Percentiles rank a stretch among this genome's conserved stretches.
These are phyloP conservation scores for Raffaelea ambrosiae DNA, from an alignment of 2,329 filamentous ascomycete species.

Conservation along the genomic window DNA sequence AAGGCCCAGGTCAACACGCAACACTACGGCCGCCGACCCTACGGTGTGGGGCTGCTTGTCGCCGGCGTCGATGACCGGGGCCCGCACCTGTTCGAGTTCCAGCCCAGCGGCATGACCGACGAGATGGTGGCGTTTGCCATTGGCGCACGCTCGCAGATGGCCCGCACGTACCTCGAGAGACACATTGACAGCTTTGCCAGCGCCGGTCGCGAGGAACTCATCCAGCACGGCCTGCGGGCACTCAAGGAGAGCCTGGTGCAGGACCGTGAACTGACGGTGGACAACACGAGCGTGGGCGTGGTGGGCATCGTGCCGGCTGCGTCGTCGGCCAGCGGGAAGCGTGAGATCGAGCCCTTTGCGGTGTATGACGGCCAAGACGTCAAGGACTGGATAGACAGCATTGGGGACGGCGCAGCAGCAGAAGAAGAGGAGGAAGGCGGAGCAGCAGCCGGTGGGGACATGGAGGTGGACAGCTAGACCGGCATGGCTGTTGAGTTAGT, in stretches of 20 bases:
- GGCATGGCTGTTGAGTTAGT: too few relatives aligned
- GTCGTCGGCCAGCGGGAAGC: conserved; percentile 38
- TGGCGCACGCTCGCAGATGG: conserved; percentile 94
- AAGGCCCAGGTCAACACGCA: conserved; percentile 98
- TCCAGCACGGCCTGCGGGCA: conserved; percentile 82
- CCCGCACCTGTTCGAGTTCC: conserved; percentile 96
- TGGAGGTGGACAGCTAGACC: conserved; percentile 2
- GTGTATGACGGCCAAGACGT: conserved; percentile 86
- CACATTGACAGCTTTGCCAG: conserved; percentile 77
- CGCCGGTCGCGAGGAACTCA: conserved; percentile 72
- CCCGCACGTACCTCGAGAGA: conserved; percentile 89
- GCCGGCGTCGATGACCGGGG: conserved; percentile 90
- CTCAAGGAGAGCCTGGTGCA: conserved; percentile 93
- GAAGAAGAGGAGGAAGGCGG: conserved; percentile 29
- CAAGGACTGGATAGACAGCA: conserved; percentile 73
- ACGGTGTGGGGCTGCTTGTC: conserved; percentile 87
- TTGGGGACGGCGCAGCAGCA: conserved; percentile 39
- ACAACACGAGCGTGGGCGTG: conserved; percentile 89
- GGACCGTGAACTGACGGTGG: conserved; percentile 94
- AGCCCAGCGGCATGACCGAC: conserved; percentile 89
- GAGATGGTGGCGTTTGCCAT: conserved; percentile 97
- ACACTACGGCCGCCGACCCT: conserved; percentile 91
- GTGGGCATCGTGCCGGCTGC: conserved; percentile 60
- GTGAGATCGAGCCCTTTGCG: conserved; percentile 70
- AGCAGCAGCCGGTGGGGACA: background rate